Conservation (phyloP, 495 filamentous ascomycete species). For the Podospora pseudopauciseta region DNA sequence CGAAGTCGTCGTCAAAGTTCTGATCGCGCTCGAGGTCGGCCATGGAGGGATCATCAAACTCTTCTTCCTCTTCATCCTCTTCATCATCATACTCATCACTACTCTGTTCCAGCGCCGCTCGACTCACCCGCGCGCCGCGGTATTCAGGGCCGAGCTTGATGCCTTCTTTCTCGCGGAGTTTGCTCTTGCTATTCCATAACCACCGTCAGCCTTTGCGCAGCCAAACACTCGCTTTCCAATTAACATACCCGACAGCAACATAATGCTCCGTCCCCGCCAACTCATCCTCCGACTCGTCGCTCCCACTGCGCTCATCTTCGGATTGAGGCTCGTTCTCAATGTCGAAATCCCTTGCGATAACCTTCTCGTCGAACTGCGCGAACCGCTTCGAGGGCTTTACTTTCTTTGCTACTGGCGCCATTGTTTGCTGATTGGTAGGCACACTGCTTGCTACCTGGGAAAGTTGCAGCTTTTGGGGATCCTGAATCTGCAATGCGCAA, state of each 20-base stretch:
- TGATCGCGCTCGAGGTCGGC: conserved; percentile 4
- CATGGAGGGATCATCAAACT: background rate
- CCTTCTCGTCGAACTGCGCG: conserved; percentile 39
- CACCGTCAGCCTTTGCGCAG: background rate
- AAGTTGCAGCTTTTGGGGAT: conserved; percentile 1
- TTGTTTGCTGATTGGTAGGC: conserved; percentile 13
- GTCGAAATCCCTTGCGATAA: conserved; percentile 64
- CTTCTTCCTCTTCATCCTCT: background rate
- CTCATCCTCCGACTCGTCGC: conserved; percentile 51
- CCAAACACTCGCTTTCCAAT: no score
- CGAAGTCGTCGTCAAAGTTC: background rate
- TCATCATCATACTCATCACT: background rate
- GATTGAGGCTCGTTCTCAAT: conserved; percentile 68
- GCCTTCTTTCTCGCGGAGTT: conserved; percentile 69
- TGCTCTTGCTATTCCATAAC: conserved; percentile 63
- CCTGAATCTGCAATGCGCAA: conserved; percentile 7
- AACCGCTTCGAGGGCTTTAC: conserved; percentile 37
- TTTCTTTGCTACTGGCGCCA: conserved; percentile 32
- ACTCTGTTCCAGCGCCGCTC: conserved; percentile 59
- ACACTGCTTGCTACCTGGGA: background rate
- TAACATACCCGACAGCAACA: conserved; percentile 64
- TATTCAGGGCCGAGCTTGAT: conserved; percentile 74
- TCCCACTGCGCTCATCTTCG: conserved; percentile 49
- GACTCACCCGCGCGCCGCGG: conserved; percentile 70
- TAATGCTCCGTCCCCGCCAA: conserved; percentile 76